Base-by-base conservation (phyloP, 2,329 filamentous ascomycete species). In the Davidsoniella australis region DNA sequence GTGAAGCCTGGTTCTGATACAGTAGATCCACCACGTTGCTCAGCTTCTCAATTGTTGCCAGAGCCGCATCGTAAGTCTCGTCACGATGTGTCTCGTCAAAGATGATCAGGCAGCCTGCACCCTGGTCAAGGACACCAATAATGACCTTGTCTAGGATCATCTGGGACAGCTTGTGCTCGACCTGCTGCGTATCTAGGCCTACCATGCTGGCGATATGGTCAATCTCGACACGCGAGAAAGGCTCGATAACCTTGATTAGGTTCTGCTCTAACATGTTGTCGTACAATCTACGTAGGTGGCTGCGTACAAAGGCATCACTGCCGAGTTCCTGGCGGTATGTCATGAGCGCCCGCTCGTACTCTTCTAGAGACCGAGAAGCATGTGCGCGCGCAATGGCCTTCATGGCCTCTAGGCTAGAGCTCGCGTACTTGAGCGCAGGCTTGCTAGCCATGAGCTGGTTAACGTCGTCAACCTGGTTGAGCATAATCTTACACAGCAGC, bases 71-170 rank as follows among this genome's bases (percentile, higher is more conserved):
- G 62, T 98, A 98, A 33, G 84, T 82, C 68, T 89, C 81, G 63
- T 98, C 91, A 56, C 88, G 77, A 63, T 93, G 82, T 12, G 85
- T 85, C 75, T 98, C 91, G 61, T 98, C 91, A 61, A 82, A 98
- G 58, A 98, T 86, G 65, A 95, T 94, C 63, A 98, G 73, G 65
- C 93, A 96, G 38, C 89, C 89, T n/a, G 87, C 85, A 45, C 91
- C 91, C 67, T 98, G 91, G 64, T 98, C 91, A 58, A 98, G 69
- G 50, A 98, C 91, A 53, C 93, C 91, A 57, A 95, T 86, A 61
- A 98, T 96, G 60, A 96, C 86, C 73, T 95, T 95, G 70, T 98
- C 91, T 53, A 98, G 75, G 61, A 98, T 98, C 93, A 98, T 98
- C 73, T 98, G 93, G 42, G 85, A 93, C 55, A 98, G 74, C 74